These are phyloP conservation scores for Coriolopsis trogii DNA, from an alignment of 1,284 basidiomycete genomes.

Conservation along the genomic window DNA sequence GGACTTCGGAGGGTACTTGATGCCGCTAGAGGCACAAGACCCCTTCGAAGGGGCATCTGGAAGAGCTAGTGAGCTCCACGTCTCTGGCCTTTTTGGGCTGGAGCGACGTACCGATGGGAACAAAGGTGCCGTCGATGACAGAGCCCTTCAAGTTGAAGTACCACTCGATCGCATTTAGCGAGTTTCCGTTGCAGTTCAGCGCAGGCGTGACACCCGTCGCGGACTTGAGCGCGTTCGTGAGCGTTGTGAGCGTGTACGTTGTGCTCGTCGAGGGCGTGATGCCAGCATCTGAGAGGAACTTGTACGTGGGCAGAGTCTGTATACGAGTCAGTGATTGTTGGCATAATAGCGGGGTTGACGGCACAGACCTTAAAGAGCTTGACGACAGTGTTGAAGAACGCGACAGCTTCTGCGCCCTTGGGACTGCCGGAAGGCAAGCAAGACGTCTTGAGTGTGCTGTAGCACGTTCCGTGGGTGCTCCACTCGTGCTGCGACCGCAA, in stretches of 20 bases:
- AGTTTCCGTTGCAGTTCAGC: slow-evolving; percentile 53
- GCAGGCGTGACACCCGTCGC: slow-evolving; percentile 60
- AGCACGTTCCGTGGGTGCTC: slow-evolving; percentile 77
- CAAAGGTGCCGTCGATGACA: slow-evolving; percentile 64
- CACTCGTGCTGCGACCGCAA: slow-evolving; percentile 57
- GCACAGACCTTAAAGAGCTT: slow-evolving; percentile 63
- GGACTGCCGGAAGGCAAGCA: slow-evolving; percentile 63
- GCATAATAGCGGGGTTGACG: no score
- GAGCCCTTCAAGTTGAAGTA: slow-evolving; percentile 74
- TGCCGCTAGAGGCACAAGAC: slow-evolving; percentile 57
- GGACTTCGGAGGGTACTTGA: slow-evolving; percentile 67
- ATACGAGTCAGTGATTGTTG: background rate
- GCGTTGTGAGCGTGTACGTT: slow-evolving; percentile 60
- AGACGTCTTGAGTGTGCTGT: slow-evolving; percentile 59
- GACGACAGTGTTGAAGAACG: slow-evolving; percentile 71
- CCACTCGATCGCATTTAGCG: slow-evolving; percentile 59
- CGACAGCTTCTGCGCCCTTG: slow-evolving; percentile 69
- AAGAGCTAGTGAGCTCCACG: background rate
- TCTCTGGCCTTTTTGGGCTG: background rate
- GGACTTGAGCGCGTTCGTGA: slow-evolving; percentile 59
- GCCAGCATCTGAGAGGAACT: slow-evolving; percentile 69
- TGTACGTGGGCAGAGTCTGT: slow-evolving; percentile 70
- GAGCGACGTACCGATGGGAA: slow-evolving; percentile 56
- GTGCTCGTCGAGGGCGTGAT: slow-evolving; percentile 64
- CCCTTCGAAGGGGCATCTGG: slow-evolving; percentile 56